Conservation (phyloP, 2,329 filamentous ascomycete genomes). For the Pseudogymnoascus sp. region DNA sequence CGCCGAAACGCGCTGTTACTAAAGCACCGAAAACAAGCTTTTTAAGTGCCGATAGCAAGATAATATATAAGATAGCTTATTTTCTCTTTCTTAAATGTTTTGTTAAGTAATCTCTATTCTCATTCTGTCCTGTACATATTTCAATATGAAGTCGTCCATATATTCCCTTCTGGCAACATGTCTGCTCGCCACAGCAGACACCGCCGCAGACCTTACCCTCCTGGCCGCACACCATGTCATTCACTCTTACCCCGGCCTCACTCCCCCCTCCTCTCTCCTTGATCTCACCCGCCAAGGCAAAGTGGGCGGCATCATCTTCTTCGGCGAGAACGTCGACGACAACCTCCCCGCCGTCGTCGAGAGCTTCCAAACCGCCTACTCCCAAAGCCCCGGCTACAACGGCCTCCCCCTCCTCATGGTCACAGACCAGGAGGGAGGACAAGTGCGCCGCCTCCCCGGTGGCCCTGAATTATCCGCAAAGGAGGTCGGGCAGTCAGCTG, state of each 20-base stretch:
- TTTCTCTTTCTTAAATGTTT: neutral
- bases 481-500: conserved; percentile 20
- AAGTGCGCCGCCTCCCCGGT: conserved; percentile 25
- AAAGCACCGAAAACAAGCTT: neutral
- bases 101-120: neutral
- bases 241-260: conserved; percentile 27
- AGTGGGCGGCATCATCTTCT: conserved; percentile 29
- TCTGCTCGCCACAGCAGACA: neutral
- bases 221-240: conserved; percentile 23
- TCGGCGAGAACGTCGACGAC: conserved; percentile 26
- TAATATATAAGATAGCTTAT: neutral
- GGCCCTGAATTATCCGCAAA: conserved; percentile 24
- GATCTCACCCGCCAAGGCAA: conserved; percentile 24
- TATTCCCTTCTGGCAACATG: neutral
- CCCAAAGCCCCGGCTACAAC: conserved; percentile 17
- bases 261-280: conserved; percentile 23
- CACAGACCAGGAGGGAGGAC: conserved; percentile 30
- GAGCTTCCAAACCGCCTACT: conserved; percentile 23
- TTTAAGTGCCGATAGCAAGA: neutral
- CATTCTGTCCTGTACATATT: neutral
- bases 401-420: conserved; percentile 26
- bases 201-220: neutral
- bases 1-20: neutral
- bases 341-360: conserved; percentile 20
- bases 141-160: neutral